Evolutionary conservation across 2,329 filamentous ascomycete species (phyloP), one percentile per base, ranked within the genome.

Genomic region (Paecilomyces niveus): DNA sequence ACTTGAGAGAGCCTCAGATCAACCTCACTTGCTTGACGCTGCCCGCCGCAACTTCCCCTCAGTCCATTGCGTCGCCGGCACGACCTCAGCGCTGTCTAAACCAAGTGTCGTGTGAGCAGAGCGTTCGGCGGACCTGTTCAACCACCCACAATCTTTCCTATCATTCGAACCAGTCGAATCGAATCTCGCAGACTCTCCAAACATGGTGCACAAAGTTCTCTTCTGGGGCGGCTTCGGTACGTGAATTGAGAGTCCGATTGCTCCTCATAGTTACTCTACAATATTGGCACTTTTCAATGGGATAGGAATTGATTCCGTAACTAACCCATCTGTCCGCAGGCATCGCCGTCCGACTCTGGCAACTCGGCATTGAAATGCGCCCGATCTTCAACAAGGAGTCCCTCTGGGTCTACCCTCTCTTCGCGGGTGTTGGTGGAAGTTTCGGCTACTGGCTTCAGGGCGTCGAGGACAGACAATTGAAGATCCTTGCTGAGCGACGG

Each of bases 371-470:
- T 75, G 92, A 99, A 81, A 96, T 96, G 92, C 91, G 92, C 63
- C 94, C 93, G 56, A 88, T 97, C 76, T 90, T 97, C 83, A 87
- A 89, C 78, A 85, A 83, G 71, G 83, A 88, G 73, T 89, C 89
- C 57, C 85, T 96, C 70, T 95, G 91, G 89, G 91, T 86, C 55
- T 99, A 96, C 80, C 94, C 94, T 57, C 78, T 93, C 67, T 99
- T 94, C 78, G 92, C 87, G 59, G 84, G 84, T 67, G 85, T 91
- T 63, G 92, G 92, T 68, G 92, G 88, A 67, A 90, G 89, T 78
- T 97, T 97, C 78, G 94, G 94, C 67, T 97, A 97, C 83, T 99
- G 93, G 92, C 81, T 99, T 67, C 87, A 92, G 80, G 90, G 90
- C 63, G 90, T 97, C 58, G 91, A 97, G 76, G 81, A 90, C 70